Evolutionary conservation across 2,329 filamentous ascomycete genomes (phyloP).

Genomic region (Fusarium sp.): DNA sequence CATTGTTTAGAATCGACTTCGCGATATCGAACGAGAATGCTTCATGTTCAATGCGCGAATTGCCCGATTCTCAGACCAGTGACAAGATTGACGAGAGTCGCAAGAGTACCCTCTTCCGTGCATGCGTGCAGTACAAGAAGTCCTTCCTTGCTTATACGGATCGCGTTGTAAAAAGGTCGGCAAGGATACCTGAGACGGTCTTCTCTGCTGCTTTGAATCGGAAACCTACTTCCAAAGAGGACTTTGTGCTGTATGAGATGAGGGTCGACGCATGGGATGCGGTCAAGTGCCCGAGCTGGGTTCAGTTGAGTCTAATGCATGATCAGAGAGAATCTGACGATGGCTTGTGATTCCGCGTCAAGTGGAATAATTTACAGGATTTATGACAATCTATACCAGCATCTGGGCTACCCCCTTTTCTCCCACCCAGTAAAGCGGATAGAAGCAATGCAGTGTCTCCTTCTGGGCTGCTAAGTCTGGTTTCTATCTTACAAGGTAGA

Average conservation of each 20-base stretch:
- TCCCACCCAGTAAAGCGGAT: neutral
- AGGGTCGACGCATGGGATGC: neutral
- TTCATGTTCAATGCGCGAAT: conserved; percentile 6
- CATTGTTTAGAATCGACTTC: conserved; percentile 6
- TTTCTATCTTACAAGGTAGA: neutral
- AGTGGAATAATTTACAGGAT: neutral
- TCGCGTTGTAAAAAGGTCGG: neutral
- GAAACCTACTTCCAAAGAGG: neutral
- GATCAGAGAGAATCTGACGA: neutral
- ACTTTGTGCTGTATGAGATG: conserved; percentile 2
- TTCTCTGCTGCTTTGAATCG: neutral
- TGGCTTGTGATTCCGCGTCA: neutral
- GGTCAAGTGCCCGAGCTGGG: neutral
- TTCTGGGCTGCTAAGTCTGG: neutral
- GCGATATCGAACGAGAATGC: conserved; percentile 7
- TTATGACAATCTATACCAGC: neutral
- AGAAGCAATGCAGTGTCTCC: neutral
- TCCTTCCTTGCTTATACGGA: conserved; percentile 11
- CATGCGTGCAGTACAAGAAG: conserved; percentile 10
- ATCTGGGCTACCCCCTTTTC: neutral
- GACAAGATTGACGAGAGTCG: neutral
- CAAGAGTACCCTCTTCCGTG: neutral
- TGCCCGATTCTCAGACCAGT: neutral
- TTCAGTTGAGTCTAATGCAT: conserved; percentile 10
- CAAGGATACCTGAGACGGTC: neutral